A percentile compares a stretch with the other conserved stretches of the same genome.
Conservation (phyloP, 441 rosid species). For the Adansonia madagascariensis region DNA sequence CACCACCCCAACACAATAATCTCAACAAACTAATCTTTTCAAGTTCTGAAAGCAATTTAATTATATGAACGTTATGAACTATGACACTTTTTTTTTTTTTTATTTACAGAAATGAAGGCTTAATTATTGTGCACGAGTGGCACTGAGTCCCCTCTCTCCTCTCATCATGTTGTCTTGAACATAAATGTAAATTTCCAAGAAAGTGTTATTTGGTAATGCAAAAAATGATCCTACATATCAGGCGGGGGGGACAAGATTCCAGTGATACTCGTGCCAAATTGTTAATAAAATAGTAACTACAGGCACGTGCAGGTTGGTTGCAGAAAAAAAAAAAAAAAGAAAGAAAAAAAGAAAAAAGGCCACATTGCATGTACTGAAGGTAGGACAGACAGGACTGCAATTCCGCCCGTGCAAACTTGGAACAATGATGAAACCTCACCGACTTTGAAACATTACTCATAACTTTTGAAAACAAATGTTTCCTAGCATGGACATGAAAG, state of each 20-base stretch:
- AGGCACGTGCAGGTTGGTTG: not conserved
- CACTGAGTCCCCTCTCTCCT: not conserved
- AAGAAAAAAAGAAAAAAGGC: not conserved
- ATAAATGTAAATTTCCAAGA: too few species aligned
- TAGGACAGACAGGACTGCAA: not conserved
- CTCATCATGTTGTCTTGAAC: not conserved
- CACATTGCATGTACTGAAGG: not conserved
- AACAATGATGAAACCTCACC: not conserved
- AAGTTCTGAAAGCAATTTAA: not conserved
- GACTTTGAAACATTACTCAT: not conserved
- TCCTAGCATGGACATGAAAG: not conserved
- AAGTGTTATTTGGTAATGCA: too few species aligned
- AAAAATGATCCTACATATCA: too few species aligned
- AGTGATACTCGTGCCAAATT: not conserved
- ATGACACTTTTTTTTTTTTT: not conserved
- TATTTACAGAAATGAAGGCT: not conserved
- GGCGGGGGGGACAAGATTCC: not conserved
- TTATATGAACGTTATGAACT: not conserved
- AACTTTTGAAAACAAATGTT: not conserved
- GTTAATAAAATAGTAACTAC: not conserved
- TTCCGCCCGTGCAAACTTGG: not conserved
- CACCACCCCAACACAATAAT: not conserved
- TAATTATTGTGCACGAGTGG: conserved; percentile 10
- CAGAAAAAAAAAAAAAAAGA: not conserved
- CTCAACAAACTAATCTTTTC: not conserved